Evolutionary conservation across 331 rosid species (phyloP), one percentile per base, ranked within the genome.

Genomic region (Saraca asoca): DNA sequence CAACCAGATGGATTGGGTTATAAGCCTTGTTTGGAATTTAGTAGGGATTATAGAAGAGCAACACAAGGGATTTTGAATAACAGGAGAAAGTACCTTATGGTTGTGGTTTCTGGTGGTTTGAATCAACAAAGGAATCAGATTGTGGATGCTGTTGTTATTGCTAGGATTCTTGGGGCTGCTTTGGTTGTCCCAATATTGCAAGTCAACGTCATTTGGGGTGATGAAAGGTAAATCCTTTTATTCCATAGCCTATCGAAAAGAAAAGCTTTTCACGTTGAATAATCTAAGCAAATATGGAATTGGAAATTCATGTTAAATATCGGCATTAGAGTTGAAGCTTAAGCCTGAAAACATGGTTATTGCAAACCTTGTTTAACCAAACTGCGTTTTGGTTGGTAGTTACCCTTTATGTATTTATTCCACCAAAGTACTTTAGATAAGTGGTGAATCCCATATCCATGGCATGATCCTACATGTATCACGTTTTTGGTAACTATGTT

Each of bases 121-220:
- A 93, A 93, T 81, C 98, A 93, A 68, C 98, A 93, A 52, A 87
- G 95, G 80, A 93, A 90, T 78, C 98, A 93, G 79, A 93, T 93
- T 73, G 98, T 93, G 34, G 98, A 93, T 73, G 98, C 98, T 35
- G 98, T 88, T 59, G 90, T 90, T 5, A 89, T 93, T 77, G 97
- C 98, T 31, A 88, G 98, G 81, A 93, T 93, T 62, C 98, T 93
- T 56, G 98, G 98, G 0, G 98, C 97, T 78, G 85, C 96, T 74
- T 68, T 93, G 79, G 91, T 93, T 59, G 96, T 93, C 71, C 98
- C 98, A 48, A 81, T 93, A 16, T 80, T 93, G 80, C 98, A 93
- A 83, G 98, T 93, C 75, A 93, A 93, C 58, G 88, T 85, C 67
- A 93, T 93, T 64, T 93, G 98, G 98, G 98, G 97, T 43, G 98